Conservation (phyloP, 192 early-diverging fungal species). For the Spinellus fusiger region DNA sequence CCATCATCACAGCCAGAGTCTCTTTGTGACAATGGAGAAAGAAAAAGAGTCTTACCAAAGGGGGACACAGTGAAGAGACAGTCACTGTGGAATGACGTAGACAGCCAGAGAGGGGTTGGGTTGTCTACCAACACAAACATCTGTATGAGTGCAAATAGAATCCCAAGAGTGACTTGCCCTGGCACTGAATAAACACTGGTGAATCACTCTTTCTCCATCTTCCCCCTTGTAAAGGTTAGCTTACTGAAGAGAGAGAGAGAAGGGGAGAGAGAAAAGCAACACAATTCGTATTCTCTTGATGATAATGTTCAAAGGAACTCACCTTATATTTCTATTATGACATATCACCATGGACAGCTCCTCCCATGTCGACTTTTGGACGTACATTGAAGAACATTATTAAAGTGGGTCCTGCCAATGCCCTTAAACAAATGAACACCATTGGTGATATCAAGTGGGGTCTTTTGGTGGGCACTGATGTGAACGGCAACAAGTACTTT, state of each 20-base stretch:
- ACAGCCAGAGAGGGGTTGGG: neutral
- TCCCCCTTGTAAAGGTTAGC: neutral
- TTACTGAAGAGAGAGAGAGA: neutral
- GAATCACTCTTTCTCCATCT: neutral
- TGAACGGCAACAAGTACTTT: conserved; percentile 74
- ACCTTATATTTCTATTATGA: too few relatives aligned
- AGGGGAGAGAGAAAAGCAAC: neutral
- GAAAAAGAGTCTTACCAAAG: too few relatives aligned
- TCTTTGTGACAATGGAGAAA: too few relatives aligned
- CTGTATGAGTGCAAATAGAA: neutral
- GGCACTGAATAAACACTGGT: neutral
- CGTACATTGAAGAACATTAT: conserved; percentile 53
- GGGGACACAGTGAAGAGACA: neutral
- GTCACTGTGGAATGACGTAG: neutral
- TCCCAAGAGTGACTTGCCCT: neutral
- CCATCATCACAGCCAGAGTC: too few relatives aligned
- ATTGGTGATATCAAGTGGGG: conserved; percentile 66
- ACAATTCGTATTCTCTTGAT: neutral
- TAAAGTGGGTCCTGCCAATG: conserved; percentile 40
- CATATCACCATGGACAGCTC: too few relatives aligned
- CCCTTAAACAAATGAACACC: conserved; percentile 43
- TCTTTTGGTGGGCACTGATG: conserved; percentile 62
- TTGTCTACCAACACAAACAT: neutral
- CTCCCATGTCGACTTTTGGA: conserved; percentile 40
- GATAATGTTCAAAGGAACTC: neutral